These are phyloP conservation scores for Colletotrichum sp. DNA, from an alignment of 2,329 filamentous ascomycete genomes.

Conservation along the genomic window DNA sequence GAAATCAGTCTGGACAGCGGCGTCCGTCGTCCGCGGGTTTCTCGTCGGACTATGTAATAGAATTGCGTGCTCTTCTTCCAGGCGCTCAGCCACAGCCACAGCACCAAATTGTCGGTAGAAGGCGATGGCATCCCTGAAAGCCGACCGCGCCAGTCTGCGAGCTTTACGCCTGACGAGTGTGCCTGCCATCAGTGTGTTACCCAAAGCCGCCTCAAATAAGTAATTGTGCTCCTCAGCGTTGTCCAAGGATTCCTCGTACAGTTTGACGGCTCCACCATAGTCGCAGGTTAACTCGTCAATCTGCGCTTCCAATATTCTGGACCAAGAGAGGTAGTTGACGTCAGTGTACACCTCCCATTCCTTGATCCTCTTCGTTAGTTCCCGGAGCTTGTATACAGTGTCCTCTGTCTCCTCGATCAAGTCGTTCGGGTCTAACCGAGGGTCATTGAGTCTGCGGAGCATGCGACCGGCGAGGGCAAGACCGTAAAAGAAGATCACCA, in stretches of 20 bases:
- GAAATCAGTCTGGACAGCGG: constrained; percentile 74
- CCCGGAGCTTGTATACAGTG: constrained; percentile 57
- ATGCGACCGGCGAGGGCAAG: constrained; percentile 59
- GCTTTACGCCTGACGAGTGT: constrained; percentile 71
- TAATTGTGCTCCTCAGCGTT: constrained; percentile 73
- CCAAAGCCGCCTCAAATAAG: constrained; percentile 73
- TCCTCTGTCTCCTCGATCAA: constrained; percentile 47
- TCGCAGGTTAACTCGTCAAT: constrained; percentile 66
- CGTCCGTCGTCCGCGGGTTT: constrained; percentile 65
- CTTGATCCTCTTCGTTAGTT: constrained; percentile 65
- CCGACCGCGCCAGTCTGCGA: constrained; percentile 70
- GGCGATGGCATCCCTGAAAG: constrained; percentile 70
- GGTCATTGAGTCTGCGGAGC: constrained; percentile 54
- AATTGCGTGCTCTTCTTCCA: constrained; percentile 71
- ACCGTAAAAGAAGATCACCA: constrained; percentile 65
- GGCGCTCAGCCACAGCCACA: constrained; percentile 69
- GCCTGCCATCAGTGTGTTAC: constrained; percentile 76
- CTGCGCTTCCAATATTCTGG: constrained; percentile 71
- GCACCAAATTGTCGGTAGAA: constrained; percentile 75
- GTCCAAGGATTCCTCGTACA: constrained; percentile 75
- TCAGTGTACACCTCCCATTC: constrained; percentile 68
- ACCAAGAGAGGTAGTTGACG: constrained; percentile 76
- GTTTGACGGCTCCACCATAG: constrained; percentile 61
- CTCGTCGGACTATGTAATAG: constrained; percentile 67
- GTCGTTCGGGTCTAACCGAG: constrained; percentile 46